Evolutionary conservation across 2,329 filamentous ascomycete species (phyloP), one percentile per base, ranked within the genome.

Genomic region (Cladorrhinum sp.): DNA sequence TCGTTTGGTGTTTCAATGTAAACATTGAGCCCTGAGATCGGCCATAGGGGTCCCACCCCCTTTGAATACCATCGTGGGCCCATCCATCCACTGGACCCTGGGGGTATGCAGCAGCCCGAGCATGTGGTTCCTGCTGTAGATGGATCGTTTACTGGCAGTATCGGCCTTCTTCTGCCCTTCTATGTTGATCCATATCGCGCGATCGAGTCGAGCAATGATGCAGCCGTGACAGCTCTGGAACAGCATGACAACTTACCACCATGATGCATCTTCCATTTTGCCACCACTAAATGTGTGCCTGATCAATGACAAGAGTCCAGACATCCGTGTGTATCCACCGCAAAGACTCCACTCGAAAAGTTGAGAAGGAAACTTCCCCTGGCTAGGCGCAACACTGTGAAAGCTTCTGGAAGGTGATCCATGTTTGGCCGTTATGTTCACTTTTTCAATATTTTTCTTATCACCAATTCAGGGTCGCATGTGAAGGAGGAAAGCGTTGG

Each of bases 1-100:
- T 55, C 29, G 52, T 55, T 54, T 54, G 52, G 52, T 24, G 52
- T 55, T 55, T 55, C 52, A 41, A 55, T 45, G 18, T 45, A 45
- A 45, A 45, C 16, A 45, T 5, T 20, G 41, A 12, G 16, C 41
- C n/a, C 18, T 45, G 41, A 41, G 36, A 41, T 41, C 36, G 36
- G 16, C 36, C 36, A 32, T 7, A 32, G 29, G 13, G 29, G 29
- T 7, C 13, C 29, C 29, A 32, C 29, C 29, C 13, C 6, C 29
- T 6, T 6, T 32, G 29, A 32, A 32, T 32, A n/a, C n/a, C n/a
- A n/a, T n/a, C n/a, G n/a, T n/a, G n/a, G n/a, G n/a, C n/a, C n/a
- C n/a, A n/a, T n/a, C n/a, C n/a, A n/a, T n/a, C n/a, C n/a, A n/a
- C n/a, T n/a, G n/a, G n/a, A n/a, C n/a, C n/a, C n/a, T n/a, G n/a